A percentile compares a stretch with the other conserved stretches of the same genome.
Conservation (phyloP, 495 filamentous ascomycete species). For the Bathelium albidoporum region DNA sequence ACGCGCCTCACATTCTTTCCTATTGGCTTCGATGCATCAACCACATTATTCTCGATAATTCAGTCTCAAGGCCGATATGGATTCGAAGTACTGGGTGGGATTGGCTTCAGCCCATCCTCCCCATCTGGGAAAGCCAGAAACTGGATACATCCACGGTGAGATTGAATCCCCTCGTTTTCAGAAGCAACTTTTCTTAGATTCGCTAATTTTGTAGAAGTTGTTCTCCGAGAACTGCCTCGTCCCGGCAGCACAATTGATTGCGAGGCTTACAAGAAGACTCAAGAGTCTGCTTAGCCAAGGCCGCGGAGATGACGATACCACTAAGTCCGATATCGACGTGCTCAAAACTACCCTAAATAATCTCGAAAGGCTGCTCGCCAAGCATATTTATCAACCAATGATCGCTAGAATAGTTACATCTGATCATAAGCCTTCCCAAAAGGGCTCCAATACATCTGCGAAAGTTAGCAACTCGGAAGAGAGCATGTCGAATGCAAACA, state of each 20-base stretch:
- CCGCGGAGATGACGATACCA: neutral
- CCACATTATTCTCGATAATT: neutral
- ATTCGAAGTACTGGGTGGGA: neutral
- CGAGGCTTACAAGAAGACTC: neutral
- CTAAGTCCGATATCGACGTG: neutral
- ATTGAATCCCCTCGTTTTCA: neutral
- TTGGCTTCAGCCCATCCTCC: conserved; percentile 25
- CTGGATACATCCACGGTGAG: conserved; percentile 32
- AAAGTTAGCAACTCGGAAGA: neutral
- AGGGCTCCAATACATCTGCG: conserved; percentile 19
- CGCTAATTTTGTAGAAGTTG: conserved; percentile 8
- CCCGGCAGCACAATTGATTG: conserved; percentile 21
- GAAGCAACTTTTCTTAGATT: too few relatives aligned
- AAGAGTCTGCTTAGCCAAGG: neutral
- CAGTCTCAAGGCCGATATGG: neutral
- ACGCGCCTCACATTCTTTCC: neutral
- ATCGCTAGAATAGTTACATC: conserved; percentile 48
- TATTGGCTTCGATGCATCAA: neutral
- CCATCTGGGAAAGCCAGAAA: conserved; percentile 34
- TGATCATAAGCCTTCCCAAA: conserved; percentile 4
- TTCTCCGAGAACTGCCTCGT: conserved; percentile 24
- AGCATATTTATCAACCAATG: conserved; percentile 49
- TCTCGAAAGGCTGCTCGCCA: conserved; percentile 55
- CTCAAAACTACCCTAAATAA: conserved; percentile 26
- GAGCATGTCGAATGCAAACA: neutral